Evolutionary conservation across 495 filamentous ascomycete genomes (phyloP), one percentile per base, ranked within the genome.

Genomic region (Jackrogersella minutella): DNA sequence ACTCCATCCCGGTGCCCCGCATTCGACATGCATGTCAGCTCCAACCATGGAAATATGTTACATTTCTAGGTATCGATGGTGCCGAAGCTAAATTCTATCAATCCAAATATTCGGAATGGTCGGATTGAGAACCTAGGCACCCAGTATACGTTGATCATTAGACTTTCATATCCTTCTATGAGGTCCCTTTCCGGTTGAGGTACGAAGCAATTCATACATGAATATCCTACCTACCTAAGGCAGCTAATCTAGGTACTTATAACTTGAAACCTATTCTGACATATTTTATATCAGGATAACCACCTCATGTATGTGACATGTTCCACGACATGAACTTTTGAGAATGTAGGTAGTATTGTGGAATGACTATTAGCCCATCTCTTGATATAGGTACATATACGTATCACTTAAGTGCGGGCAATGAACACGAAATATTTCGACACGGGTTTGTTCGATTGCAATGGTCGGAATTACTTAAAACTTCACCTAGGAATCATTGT

Each of bases 331-430:
- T 68, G 33, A 58, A 22, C 39, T 47, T 26, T 40, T 10, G 36
- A 56, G 21, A 36, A 30, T 59, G 19, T 24, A 53, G 31, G 30
- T 43, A 46, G n/a, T 37, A 37, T 22, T 26, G 28, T 67, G 52
- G 58, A 46, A 58, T 62, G 52, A 62, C 43, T 33, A 58, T 68
- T 52, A 68, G 52, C 58, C 58, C 58, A 68, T 58, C 21, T 43
- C 16, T 16, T 39, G 9, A 54, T 59, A 31, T 40, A 8, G 21
- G 21, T 30, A 17, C 26, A 3, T 30, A 30, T 30, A 30, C 3
- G 26, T 30, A 30, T n/a, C n/a, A n/a, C 40, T 37, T n/a, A 16
- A 53, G 16, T 41, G 14, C 41, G n/a, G 34, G 7, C 39, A 28
- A 30, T 26, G 26, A 17, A 39, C 41, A 34, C 22, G 11, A 47